A percentile compares a stretch with the other conserved stretches of the same genome.
Evolutionary conservation across 2,329 filamentous ascomycete species (phyloP).

Genomic region (Colletotrichum lindemuthianum): DNA sequence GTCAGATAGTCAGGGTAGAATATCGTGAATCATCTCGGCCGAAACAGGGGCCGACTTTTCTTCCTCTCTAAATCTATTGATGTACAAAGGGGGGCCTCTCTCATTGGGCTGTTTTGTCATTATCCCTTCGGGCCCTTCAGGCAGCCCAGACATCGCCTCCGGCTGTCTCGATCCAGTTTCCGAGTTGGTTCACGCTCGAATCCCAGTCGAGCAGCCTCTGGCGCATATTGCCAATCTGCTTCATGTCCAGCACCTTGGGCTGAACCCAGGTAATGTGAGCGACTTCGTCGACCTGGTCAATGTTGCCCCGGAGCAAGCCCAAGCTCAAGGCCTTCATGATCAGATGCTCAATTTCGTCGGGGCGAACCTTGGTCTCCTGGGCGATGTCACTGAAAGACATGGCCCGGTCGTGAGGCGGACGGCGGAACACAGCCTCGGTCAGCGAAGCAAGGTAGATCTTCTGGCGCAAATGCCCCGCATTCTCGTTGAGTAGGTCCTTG

Average conservation of each 20-base stretch:
- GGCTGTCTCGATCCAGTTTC: constrained; percentile 95
- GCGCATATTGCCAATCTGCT: constrained; percentile 94
- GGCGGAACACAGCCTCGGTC: constrained; percentile 95
- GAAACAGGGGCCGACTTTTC: constrained; percentile 9
- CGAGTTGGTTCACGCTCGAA: constrained; percentile 91
- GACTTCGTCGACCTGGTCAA: constrained; percentile 95
- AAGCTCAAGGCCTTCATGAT: constrained; percentile 99
- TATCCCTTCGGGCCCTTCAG: constrained; percentile 49
- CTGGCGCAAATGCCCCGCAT: constrained; percentile 88
- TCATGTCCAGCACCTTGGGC: constrained; percentile 95
- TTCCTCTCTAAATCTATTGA: constrained; percentile 32
- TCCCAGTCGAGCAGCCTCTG: constrained; percentile 92
- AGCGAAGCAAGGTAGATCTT: constrained; percentile 98
- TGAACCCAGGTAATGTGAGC: constrained; percentile 99
- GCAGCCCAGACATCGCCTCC: constrained; percentile 97
- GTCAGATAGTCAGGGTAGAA: no score
- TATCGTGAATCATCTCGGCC: constrained; percentile 22
- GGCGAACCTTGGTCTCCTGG: constrained; percentile 89
- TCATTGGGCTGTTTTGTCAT: constrained; percentile 3
- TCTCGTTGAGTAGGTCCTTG: constrained; percentile 80
- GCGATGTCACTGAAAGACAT: constrained; percentile 93
- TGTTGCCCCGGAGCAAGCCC: constrained; percentile 88
- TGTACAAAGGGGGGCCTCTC: constrained; percentile 29
- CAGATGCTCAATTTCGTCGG: constrained; percentile 94
- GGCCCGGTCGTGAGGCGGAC: constrained; percentile 92